These are phyloP conservation scores for Termitomyces bulborhizus DNA, from an alignment of 768 basidiomycete species.

Conservation along the genomic window DNA sequence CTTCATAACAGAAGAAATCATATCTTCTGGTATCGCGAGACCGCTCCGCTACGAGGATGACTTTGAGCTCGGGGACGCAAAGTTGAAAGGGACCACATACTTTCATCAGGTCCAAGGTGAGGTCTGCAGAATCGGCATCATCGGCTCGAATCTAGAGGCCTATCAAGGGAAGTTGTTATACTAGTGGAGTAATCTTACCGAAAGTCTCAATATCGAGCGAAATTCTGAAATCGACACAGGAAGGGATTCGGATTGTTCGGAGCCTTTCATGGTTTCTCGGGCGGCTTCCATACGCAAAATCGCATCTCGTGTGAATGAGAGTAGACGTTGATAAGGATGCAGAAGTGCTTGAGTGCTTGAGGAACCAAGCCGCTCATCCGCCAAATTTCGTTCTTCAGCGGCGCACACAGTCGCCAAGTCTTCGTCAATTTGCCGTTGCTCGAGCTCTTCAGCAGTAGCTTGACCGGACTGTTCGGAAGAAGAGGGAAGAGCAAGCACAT, in stretches of 20 bases:
- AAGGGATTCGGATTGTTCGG: constrained; percentile 18
- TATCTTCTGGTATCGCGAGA: constrained; percentile 32
- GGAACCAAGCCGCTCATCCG: constrained; percentile 1
- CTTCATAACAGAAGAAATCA: constrained; percentile 41
- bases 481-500: constrained; percentile 31
- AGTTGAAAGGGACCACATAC: constrained; percentile 17
- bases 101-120: constrained; percentile 50
- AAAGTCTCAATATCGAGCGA: constrained; percentile 45
- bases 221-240: constrained; percentile 47
- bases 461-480: constrained; percentile 5
- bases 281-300: constrained; percentile 27
- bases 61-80: background rate
- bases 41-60: constrained; percentile 32
- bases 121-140: constrained; percentile 45
- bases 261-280: constrained; percentile 13
- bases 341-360: background rate
- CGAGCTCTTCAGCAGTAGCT: constrained; percentile 7
- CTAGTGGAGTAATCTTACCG: constrained; percentile 28
- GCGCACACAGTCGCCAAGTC: constrained; percentile 28
- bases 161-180: constrained; percentile 1
- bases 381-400: constrained; percentile 22
- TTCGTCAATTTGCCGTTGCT: constrained; percentile 19
- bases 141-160: constrained; percentile 34
- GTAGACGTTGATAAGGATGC: constrained; percentile 25
- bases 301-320: constrained; percentile 28